Base-by-base conservation (phyloP, 352 stramenopile species). In the Globisporangium uncinulatum region DNA sequence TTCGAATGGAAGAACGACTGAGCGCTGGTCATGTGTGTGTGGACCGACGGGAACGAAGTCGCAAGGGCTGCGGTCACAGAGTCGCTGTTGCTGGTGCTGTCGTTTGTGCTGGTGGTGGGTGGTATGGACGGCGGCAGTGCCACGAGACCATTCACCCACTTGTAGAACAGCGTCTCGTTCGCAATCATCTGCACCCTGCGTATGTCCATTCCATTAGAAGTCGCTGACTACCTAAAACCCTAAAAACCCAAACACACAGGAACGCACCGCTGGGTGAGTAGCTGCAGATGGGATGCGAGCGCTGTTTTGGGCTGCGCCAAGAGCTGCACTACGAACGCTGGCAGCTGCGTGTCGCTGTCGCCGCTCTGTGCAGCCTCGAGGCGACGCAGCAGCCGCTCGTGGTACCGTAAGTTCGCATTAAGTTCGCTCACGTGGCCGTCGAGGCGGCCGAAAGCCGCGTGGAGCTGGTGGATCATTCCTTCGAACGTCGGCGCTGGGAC, bases 131-230 rank as follows among this genome's bases (percentile, higher is more conserved):
- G 17, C 17, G n/a, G 56, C 29, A 48, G 15, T 3, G 69, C 52
- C 7, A 87, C 61, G 17, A 89, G 51, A 13, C 76, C 61, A 46
- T 89, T 87, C 52, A 86, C 69, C 79, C 76, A 87, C 62, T 89
- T 87, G 70, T 86, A 87, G 15, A 88, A 86, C 9, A 80, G 52
- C 39, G 71, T 67, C 60, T 89, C 74, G 32, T 89, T 67, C 41
- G 83, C 68, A 15, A 79, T 50, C 67, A 87, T 78, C 55, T 86
- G 65, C 7, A 89, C 39, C 32, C 71, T 83, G 46, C n/a, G 39
- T 8, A 7, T n/a, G 3, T 15, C 39, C 39, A 17, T 8, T 13
- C 13, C 0, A 44, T 44, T 6, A 44, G 39, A 13, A 44, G 13
- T 1, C 39, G 39, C 17, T 46, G 41, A 8, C 14, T 6, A 45